Evolutionary conservation across 768 basidiomycete genomes (phyloP).

Genomic region (Russula foetens): DNA sequence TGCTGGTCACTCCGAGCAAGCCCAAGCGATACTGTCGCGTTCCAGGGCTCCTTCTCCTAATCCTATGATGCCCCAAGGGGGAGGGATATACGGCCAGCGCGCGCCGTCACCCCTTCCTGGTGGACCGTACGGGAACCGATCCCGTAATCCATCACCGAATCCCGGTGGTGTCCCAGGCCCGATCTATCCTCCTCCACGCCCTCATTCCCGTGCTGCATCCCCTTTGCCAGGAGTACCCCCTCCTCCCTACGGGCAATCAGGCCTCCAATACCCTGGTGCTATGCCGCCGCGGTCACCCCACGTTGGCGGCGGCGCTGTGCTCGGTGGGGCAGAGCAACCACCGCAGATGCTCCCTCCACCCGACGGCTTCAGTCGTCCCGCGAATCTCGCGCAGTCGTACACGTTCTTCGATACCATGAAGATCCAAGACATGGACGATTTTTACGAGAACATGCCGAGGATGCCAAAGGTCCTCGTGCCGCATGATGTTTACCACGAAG

Average conservation of each 20-base stretch:
- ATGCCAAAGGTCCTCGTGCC: slow-evolving; percentile 66
- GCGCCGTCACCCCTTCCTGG: slow-evolving; percentile 50
- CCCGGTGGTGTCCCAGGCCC: neutral
- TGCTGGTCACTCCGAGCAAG: slow-evolving; percentile 11
- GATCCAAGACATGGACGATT: slow-evolving; percentile 70
- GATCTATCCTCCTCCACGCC: slow-evolving; percentile 12
- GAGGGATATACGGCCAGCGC: slow-evolving; percentile 22
- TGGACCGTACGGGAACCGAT: slow-evolving; percentile 17
- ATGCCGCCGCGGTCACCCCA: slow-evolving; percentile 13
- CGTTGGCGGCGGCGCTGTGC: slow-evolving; percentile 5
- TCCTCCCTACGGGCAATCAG: slow-evolving; percentile 14
- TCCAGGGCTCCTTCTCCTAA: slow-evolving; percentile 47
- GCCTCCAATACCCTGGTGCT: slow-evolving; percentile 2
- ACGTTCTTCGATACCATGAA: slow-evolving; percentile 63
- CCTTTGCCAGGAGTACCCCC: slow-evolving; percentile 12
- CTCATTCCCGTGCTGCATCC: slow-evolving; percentile 18
- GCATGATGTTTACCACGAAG: slow-evolving; percentile 70
- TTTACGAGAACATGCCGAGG: slow-evolving; percentile 55
- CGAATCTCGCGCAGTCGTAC: slow-evolving; percentile 59
- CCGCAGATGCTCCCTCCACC: slow-evolving; percentile 37
- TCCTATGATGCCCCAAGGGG: slow-evolving; percentile 23
- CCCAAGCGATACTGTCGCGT: slow-evolving; percentile 27
- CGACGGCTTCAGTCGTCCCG: slow-evolving; percentile 66
- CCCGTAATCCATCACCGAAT: slow-evolving; percentile 17
- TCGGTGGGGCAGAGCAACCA: slow-evolving; percentile 5